Base-by-base conservation (phyloP, 139 green algal species). In the Chlorella sorokiniana region DNA sequence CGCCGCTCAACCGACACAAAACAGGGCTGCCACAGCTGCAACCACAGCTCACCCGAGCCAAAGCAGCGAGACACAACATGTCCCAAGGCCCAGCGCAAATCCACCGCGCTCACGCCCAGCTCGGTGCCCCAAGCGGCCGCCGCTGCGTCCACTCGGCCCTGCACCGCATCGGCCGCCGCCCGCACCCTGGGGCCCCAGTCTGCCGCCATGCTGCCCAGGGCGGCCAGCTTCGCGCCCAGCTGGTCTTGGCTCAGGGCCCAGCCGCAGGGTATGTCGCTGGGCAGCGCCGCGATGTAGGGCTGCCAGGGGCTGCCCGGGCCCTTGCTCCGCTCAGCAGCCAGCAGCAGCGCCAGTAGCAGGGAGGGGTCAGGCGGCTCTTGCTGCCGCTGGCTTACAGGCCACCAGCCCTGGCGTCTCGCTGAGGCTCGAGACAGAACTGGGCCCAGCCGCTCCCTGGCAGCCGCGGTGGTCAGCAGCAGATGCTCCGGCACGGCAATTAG, bases 1-100 rank as follows among this genome's bases (percentile, higher is more conserved):
- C 14, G 48, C 48, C 14, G 48, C 48, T 25, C 14, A 16, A 56
- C 11, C 14, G 11, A 16, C 48, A 25, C 11, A 25, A 59, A 25
- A 11, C 14, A 16, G 48, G 48, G 14, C 14, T 59, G 48, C 48
- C 11, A 16, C 14, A 16, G 48, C 48, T 59, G 16, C 16, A 59
- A 16, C 48, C 56, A 31, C 56, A 10, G 0, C 69, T 33, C 31
- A 79, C 73, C 73, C 31, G 73, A 79, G 8, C 73, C 73, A 23
- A 69, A 79, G 73, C 73, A 69, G 37, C 73, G 73, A 4, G 73
- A 79, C 37, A 69, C 2, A 38, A 79, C 73, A 10, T 79, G 73
- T 37, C 73, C 73, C 73, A 79, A 27, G 37, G 52, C 73, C 73
- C 73, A 79, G 9, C 73, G 38, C 59, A 79, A 9, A 20, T 79